Base-by-base conservation (phyloP, 2,329 filamentous ascomycete species). In the Epichloe uncinata region DNA sequence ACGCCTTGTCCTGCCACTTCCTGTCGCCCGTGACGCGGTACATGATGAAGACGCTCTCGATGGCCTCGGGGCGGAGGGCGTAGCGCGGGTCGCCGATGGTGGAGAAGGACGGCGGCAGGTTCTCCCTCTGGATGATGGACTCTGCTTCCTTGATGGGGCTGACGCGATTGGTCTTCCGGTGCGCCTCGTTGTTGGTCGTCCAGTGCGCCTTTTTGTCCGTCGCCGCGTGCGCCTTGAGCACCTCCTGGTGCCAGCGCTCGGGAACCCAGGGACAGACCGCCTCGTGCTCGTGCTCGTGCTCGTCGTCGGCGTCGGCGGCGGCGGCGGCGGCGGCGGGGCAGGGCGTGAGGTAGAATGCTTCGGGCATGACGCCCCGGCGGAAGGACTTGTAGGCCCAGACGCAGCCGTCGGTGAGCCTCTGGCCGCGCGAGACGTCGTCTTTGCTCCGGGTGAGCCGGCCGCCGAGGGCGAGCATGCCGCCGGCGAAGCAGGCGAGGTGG, bases 381-480 rank as follows among this genome's bases (percentile, higher is more conserved):
- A 75, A 82, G 26, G 69, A 68, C 54, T 77, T 73, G 60, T 86
- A 85, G 9, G 81, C 80, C 82, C 82, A 85, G 4, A 82, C 79
- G 55, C 82, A 85, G 11, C 81, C 82, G 50, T 84, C 79, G 0
- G 81, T 74, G n/a, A 85, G 73, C 59, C 75, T 77, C 61, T 74
- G 74, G 20, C 73, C 82, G 30, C 79, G 72, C 56, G 81, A 77
- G n/a, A 85, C 66, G 57, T 85, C 81, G 22, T 74, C 70, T 2
- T 73, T 70, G 2, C 72, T 66, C 8, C 72, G 69, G 53, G 84
- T 83, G 40, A 84, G 74, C 60, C 79, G 81, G 42, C 78, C 78
- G 34, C 77, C 79, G 57, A 85, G 68, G 8, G 73, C 82, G 52
- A 83, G 79, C 82, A 85, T 85, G 57, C 81, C 82, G 35, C 82